Evolutionary conservation across 345 rosid species (phyloP).

Genomic region (Bruguiera sexangula): DNA sequence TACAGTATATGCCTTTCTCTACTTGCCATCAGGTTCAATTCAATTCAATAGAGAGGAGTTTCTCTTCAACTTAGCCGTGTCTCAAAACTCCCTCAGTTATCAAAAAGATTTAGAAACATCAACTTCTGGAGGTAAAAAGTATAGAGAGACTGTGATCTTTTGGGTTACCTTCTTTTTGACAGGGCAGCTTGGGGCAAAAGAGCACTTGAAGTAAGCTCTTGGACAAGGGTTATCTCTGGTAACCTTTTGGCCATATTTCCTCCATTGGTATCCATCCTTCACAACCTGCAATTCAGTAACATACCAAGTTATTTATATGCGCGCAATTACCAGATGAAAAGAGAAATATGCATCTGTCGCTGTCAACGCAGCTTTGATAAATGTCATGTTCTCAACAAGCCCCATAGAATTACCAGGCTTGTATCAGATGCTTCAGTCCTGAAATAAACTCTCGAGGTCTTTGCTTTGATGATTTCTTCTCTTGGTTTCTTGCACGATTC

Average conservation of each 20-base stretch:
- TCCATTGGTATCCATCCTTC: constrained; percentile 99
- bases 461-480: constrained; percentile 71
- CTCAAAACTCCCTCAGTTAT: too few species aligned
- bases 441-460: constrained; percentile 53
- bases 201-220: constrained; percentile 96
- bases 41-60: neutral
- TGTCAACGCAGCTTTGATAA: neutral
- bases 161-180: constrained; percentile 83
- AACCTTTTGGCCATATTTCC: constrained; percentile 98
- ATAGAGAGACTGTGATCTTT: neutral
- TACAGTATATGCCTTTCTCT: too few species aligned
- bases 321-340: neutral
- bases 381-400: neutral
- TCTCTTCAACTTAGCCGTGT: neutral
- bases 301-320: neutral
- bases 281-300: constrained; percentile 48
- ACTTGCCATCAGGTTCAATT: too few species aligned
- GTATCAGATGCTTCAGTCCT: constrained; percentile 73
- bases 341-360: neutral
- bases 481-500: constrained; percentile 71
- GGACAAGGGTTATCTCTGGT: constrained; percentile 98
- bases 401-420: constrained; percentile 55
- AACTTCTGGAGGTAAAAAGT: neutral
- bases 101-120: neutral
- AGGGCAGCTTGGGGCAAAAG: constrained; percentile 92